These are phyloP conservation scores for Umbilicaria muhlenbergii DNA, from an alignment of 495 filamentous ascomycete species.

Conservation along the genomic window DNA sequence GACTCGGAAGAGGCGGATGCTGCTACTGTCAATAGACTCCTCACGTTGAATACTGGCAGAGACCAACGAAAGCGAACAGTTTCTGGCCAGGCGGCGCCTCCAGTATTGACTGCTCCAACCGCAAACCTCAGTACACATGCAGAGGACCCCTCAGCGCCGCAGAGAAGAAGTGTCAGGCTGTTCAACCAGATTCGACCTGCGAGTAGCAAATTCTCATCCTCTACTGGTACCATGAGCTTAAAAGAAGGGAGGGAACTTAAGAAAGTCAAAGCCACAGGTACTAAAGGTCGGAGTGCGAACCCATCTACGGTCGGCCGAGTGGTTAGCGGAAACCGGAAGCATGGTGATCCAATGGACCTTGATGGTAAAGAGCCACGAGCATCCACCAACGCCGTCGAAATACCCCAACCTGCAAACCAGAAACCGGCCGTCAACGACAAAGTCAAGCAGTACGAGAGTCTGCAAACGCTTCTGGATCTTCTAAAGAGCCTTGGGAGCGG, in stretches of 20 bases:
- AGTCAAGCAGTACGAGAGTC: conserved; percentile 55
- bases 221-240: conserved; percentile 26
- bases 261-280: conserved; percentile 53
- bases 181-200: conserved; percentile 54
- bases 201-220: conserved; percentile 34
- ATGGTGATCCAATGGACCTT: conserved; percentile 49
- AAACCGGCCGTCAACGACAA: conserved; percentile 25
- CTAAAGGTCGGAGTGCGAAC: conserved; percentile 36
- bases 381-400: conserved; percentile 16
- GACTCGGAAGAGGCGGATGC: conserved; percentile 32
- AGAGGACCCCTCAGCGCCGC: conserved; percentile 52
- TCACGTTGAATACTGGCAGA: conserved; percentile 12
- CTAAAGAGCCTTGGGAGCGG: conserved; percentile 70
- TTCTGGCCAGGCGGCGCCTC: conserved; percentile 61
- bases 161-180: conserved; percentile 65
- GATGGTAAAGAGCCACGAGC: conserved; percentile 40
- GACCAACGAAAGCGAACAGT: conserved; percentile 69
- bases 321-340: conserved; percentile 72
- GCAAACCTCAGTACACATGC: conserved; percentile 2
- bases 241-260: conserved; percentile 58
- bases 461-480: conserved; percentile 66
- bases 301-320: conserved; percentile 60
- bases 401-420: conserved; percentile 7
- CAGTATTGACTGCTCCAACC: conserved; percentile 29
- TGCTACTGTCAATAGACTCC: conserved; percentile 20